Evolutionary conservation across 2,329 filamentous ascomycete genomes (phyloP).

Genomic region (Colletotrichum theobromicola): DNA sequence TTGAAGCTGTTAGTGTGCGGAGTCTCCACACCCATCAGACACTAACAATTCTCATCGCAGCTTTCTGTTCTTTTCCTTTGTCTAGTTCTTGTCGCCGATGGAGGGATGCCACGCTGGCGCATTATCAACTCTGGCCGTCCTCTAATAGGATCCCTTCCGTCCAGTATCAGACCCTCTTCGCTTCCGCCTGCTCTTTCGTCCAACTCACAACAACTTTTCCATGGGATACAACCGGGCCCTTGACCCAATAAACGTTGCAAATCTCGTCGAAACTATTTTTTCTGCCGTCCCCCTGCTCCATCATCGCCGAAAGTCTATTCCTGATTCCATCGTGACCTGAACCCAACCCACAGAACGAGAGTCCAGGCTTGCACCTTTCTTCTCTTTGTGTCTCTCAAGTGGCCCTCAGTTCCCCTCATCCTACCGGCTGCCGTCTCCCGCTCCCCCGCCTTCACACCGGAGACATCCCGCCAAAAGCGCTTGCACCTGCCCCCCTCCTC

Average conservation of each 20-base stretch:
- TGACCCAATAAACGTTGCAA: not conserved
- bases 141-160: not conserved
- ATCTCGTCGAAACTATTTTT: not conserved
- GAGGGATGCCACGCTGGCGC: not conserved
- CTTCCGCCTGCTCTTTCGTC: slow-evolving; percentile 5
- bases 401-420: not conserved
- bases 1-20: not conserved
- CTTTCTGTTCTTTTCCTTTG: not conserved
- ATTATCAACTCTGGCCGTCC: not conserved
- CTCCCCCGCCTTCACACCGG: not conserved
- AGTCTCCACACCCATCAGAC: slow-evolving; percentile 1
- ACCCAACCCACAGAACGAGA: not conserved
- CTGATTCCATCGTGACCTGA: not conserved
- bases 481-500: slow-evolving; percentile 5
- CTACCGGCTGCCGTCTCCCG: not conserved
- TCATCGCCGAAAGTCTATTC: not conserved
- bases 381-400: not conserved
- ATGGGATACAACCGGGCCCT: not conserved
- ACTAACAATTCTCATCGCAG: not conserved
- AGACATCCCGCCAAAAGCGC: slow-evolving; percentile 2
- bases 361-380: not conserved
- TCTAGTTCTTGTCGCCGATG: not conserved
- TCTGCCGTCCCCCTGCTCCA: not conserved
- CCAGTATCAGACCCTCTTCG: not conserved
- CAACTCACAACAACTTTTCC: not conserved